Conservation (phyloP, 2,329 filamentous ascomycete species). For the Cadophora gregata region DNA sequence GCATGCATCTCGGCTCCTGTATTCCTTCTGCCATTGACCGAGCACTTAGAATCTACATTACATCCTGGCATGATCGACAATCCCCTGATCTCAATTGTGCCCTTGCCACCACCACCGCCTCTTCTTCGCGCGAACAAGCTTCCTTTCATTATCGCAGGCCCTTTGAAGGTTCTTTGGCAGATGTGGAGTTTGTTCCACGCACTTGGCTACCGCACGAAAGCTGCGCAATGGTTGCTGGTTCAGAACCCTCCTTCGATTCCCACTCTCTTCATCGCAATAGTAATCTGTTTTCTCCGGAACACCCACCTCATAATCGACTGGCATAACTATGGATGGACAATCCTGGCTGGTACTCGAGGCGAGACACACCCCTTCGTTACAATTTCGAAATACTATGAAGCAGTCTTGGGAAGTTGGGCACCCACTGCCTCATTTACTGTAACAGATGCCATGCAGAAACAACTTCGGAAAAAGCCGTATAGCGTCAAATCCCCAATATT, state of each 20-base stretch:
- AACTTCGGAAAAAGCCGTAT: constrained; percentile 70
- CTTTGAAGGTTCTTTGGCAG: constrained; percentile 87
- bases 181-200: constrained; percentile 72
- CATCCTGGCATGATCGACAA: constrained; percentile 78
- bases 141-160: constrained; percentile 79
- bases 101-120: constrained; percentile 71
- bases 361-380: constrained; percentile 74
- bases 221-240: constrained; percentile 84
- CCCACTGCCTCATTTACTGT: constrained; percentile 81
- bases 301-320: constrained; percentile 91
- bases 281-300: constrained; percentile 77
- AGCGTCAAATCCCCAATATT: constrained; percentile 67
- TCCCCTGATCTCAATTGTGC: constrained; percentile 71
- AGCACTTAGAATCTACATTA: constrained; percentile 71
- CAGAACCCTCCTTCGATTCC: constrained; percentile 97
- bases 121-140: constrained; percentile 71
- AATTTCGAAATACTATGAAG: constrained; percentile 80
- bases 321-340: constrained; percentile 99
- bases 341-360: constrained; percentile 70
- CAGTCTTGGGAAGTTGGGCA: constrained; percentile 69
- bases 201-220: constrained; percentile 75
- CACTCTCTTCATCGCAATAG: constrained; percentile 76
- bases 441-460: constrained; percentile 83
- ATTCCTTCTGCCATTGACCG: constrained; percentile 20
- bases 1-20: constrained; percentile 50